Conservation (phyloP, 352 stramenopile genomes). For the Bremia lactucae region DNA sequence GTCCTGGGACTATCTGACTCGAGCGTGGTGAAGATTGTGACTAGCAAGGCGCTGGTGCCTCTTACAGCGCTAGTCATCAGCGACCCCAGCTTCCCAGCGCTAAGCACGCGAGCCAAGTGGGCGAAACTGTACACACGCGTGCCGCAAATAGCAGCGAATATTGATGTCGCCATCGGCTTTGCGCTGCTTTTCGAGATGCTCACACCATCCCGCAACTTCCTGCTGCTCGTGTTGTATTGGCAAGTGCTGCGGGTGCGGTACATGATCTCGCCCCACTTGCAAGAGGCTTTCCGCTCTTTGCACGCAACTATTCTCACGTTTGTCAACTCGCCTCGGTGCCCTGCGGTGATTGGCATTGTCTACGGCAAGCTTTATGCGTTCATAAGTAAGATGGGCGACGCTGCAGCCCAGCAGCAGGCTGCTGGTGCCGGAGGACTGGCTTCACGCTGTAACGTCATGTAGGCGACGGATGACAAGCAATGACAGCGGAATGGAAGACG, state of each 20-base stretch:
- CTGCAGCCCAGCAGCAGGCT: conserved; percentile 29
- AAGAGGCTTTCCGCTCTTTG: conserved; percentile 68
- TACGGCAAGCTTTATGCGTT: conserved; percentile 73
- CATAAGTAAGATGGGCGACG: conserved; percentile 54
- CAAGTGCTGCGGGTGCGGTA: conserved; percentile 85
- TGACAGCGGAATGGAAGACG: too few relatives aligned
- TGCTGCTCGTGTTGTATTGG: conserved; percentile 84
- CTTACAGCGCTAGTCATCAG: conserved; percentile 49
- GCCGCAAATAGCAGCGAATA: conserved; percentile 59
- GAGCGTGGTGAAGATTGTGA: conserved; percentile 32
- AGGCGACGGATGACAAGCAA: too few relatives aligned
- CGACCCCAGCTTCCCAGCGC: conserved; percentile 41
- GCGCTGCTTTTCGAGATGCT: conserved; percentile 76
- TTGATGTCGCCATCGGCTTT: conserved; percentile 79
- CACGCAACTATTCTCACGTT: conserved; percentile 50
- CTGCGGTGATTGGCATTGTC: conserved; percentile 30
- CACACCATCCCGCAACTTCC: conserved; percentile 73
- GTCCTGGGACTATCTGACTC: conserved; percentile 36
- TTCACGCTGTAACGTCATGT: conserved; percentile 66
- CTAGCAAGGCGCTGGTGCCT: conserved; percentile 40
- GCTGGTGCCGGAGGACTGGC: conserved; percentile 23
- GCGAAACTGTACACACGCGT: conserved; percentile 72
- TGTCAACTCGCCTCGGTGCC: conserved; percentile 60
- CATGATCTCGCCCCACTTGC: conserved; percentile 84
- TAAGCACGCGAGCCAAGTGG: conserved; percentile 62